Conservation (phyloP, 2,329 filamentous ascomycete genomes). For the Pseudogymnoascus sp. region DNA sequence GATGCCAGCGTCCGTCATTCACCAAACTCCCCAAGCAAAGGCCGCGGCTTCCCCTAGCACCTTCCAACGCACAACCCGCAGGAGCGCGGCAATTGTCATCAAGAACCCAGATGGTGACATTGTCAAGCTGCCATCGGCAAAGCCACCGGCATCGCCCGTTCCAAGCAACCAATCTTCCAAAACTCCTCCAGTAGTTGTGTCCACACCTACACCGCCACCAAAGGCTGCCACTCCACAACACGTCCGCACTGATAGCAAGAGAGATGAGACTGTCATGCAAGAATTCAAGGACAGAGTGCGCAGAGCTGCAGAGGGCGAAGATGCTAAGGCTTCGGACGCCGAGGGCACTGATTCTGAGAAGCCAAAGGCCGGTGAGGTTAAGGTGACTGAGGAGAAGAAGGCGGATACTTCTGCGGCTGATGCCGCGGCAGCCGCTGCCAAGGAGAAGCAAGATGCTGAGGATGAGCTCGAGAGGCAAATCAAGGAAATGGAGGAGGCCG, state of each 20-base stretch:
- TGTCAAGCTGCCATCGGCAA: constrained; percentile 58
- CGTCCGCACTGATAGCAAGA: constrained; percentile 68
- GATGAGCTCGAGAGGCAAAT: constrained; percentile 53
- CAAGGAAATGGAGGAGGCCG: constrained; percentile 43
- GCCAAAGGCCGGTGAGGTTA: constrained; percentile 24
- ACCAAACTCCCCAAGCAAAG: constrained; percentile 48
- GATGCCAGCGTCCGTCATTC: constrained; percentile 30
- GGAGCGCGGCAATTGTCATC: constrained; percentile 72
- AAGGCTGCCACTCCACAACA: constrained; percentile 62
- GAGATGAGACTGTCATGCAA: constrained; percentile 70
- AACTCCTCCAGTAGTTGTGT: constrained; percentile 56
- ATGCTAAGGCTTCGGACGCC: constrained; percentile 28
- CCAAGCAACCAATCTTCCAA: constrained; percentile 44
- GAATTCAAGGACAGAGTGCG: constrained; percentile 57
- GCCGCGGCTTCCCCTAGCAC: constrained; percentile 32
- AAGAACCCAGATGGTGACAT: constrained; percentile 74
- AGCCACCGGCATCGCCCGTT: constrained; percentile 52
- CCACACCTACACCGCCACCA: constrained; percentile 71
- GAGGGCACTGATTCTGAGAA: constrained; percentile 25
- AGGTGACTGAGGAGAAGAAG: constrained; percentile 23
- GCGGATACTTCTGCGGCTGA: constrained; percentile 24
- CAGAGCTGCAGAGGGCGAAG: constrained; percentile 27
- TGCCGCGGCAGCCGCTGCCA: constrained; percentile 28
- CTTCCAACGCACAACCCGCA: constrained; percentile 31
- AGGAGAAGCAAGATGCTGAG: constrained; percentile 37